Evolutionary conservation across 2,329 filamentous ascomycete genomes (phyloP).

Genomic region (Laburnicola sp.): DNA sequence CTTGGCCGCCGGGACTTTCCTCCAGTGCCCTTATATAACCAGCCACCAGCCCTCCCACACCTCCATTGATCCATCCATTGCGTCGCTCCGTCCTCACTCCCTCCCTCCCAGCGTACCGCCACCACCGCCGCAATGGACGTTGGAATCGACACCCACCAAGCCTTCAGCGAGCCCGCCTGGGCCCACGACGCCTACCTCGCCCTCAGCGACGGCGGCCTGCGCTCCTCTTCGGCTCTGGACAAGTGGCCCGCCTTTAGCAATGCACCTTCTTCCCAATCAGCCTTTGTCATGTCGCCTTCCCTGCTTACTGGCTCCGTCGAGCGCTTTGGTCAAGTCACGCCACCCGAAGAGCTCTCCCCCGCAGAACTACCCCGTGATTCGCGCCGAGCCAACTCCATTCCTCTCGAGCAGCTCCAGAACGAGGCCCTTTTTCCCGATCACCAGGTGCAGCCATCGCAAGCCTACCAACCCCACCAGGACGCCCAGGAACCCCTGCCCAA

Average conservation of each 20-base stretch:
- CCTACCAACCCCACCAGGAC: slow-evolving; percentile 13
- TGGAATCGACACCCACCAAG: slow-evolving; percentile 12
- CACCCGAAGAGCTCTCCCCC: slow-evolving; percentile 42
- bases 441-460: slow-evolving; percentile 9
- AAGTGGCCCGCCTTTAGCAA: slow-evolving; percentile 30
- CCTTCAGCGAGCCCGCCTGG: slow-evolving; percentile 28
- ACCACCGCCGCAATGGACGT: slow-evolving; percentile 25
- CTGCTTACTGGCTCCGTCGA: slow-evolving; percentile 31
- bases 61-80: neutral
- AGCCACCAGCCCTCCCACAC: neutral
- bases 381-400: slow-evolving; percentile 28
- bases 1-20: neutral
- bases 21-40: neutral
- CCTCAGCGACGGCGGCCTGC: slow-evolving; percentile 21
- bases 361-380: slow-evolving; percentile 15
- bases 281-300: slow-evolving; percentile 35
- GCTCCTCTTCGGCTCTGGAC: slow-evolving; percentile 13
- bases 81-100: too few relatives aligned
- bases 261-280: slow-evolving; percentile 9
- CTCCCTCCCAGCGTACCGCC: neutral
- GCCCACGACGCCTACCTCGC: slow-evolving; percentile 32
- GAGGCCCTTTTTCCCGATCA: slow-evolving; percentile 30
- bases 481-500: slow-evolving; percentile 23
- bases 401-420: slow-evolving; percentile 34
- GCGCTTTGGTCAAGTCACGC: slow-evolving; percentile 43